Evolutionary conservation across 805 yeast genomes (phyloP), one percentile per base, ranked within the genome.

Genomic region (Starmera caribaea): DNA sequence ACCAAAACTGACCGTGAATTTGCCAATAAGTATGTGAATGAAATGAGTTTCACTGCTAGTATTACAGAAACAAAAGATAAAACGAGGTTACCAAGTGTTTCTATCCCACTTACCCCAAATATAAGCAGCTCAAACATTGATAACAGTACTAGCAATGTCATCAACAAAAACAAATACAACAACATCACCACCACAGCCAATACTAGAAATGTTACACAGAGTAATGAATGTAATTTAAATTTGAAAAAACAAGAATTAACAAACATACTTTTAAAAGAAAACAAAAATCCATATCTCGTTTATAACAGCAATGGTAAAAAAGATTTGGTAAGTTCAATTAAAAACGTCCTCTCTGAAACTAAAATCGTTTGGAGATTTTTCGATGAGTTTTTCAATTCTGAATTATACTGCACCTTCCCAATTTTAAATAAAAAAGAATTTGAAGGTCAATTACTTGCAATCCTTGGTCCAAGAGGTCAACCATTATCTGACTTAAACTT

Each of bases 321-420:
- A 13, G 35, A 37, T 30, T 32, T 34, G 3, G 38, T 39, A 2
- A 13, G 33, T 5, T 14, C 30, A 12, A 30, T 48, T 7, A 41
- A 42, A 13, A 14, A 16, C 1, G 30, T 36, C 12, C n/a, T 54
- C 1, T 38, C 15, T 3, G 53, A 54, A 35, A 21, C 29, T 5
- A 54, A 43, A 30, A 36, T 54, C 11, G 41, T 50, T 3, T 54
- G 59, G 59, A 3, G 47, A 8, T 36, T 53, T 5, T 37, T 54
- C 16, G 59, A 53, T 24, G 41, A 38, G 32, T 54, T 47, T 35
- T 54, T 54, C 31, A 43, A 44, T 7, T 49, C 51, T 2, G 57
- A 51, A 32, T 17, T 50, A 10, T 45, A 41, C 30, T 30, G 48
- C 27, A 13, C 49, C 7, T 36, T 48, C 13, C 50, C 59, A 9